These are phyloP conservation scores for Schizosaccharomyces osmophilus DNA, from an alignment of 805 yeast genomes.

Conservation along the genomic window DNA sequence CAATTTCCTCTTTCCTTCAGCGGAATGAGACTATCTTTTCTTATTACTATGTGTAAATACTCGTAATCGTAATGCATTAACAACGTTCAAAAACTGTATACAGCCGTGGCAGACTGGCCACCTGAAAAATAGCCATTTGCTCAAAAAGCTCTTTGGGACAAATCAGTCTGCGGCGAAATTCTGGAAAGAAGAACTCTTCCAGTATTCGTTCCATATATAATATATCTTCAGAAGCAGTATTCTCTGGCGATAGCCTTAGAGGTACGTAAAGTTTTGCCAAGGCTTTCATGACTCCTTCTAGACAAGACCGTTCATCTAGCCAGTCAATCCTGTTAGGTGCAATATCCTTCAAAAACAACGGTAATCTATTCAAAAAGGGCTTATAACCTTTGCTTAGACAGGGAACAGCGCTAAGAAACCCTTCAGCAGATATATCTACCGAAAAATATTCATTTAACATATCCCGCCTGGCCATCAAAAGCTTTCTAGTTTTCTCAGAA, in stretches of 20 bases:
- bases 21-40: no score
- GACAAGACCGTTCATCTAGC: conserved; percentile 42
- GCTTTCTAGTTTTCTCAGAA: not conserved
- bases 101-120: conserved; percentile 77
- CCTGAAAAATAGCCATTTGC: conserved; percentile 39
- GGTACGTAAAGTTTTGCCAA: conserved; percentile 57
- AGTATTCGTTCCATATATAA: conserved; percentile 15
- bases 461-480: conserved; percentile 29
- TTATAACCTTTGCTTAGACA: conserved; percentile 35
- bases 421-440: conserved; percentile 17
- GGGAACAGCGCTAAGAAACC: conserved; percentile 32
- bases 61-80: conserved; percentile 11
- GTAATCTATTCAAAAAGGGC: conserved; percentile 41
- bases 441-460: conserved; percentile 69
- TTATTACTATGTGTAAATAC: no score
- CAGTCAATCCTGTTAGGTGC: conserved; percentile 25
- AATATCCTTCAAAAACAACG: conserved; percentile 38
- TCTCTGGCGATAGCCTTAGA: conserved; percentile 12
- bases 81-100: conserved; percentile 88
- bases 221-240: conserved; percentile 9
- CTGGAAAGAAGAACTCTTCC: conserved; percentile 42
- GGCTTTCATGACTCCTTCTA: conserved; percentile 38
- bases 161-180: conserved; percentile 33
- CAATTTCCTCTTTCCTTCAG: no score
- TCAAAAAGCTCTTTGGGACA: conserved; percentile 29